A percentile compares a stretch with the other conserved stretches of the same genome.
Conservation (phyloP, 768 basidiomycete species). For the Lactarius hatsudake region DNA sequence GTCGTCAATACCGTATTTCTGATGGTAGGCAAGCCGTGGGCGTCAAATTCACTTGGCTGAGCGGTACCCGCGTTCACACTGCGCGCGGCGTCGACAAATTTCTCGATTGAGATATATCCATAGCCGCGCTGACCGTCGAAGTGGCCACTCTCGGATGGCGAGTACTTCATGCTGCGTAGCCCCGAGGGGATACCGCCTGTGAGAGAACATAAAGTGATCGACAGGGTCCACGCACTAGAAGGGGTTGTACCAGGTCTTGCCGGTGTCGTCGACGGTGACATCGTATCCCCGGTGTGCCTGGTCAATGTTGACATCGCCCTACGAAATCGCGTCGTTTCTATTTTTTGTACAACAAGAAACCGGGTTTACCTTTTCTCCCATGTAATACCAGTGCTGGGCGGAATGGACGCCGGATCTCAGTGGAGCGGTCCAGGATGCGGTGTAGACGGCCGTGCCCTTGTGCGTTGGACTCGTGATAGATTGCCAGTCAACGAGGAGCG, state of each 20-base stretch:
- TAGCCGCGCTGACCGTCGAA: constrained; percentile 95
- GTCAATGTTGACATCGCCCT: constrained; percentile 92
- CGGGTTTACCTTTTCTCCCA: constrained; percentile 74
- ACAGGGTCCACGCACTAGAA: constrained; percentile 65
- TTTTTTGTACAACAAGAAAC: not conserved
- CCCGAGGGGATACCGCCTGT: not conserved
- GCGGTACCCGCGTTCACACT: constrained; percentile 70
- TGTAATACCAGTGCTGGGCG: constrained; percentile 92
- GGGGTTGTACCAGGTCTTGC: constrained; percentile 85
- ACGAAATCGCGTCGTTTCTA: constrained; percentile 15
- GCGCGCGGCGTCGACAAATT: constrained; percentile 82
- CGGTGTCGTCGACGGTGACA: constrained; percentile 79
- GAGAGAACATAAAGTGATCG: not conserved
- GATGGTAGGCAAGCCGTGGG: constrained; percentile 81
- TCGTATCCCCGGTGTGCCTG: constrained; percentile 95
- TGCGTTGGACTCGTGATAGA: constrained; percentile 71
- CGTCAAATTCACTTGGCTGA: constrained; percentile 72
- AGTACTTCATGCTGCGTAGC: constrained; percentile 81
- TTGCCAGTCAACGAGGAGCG: constrained; percentile 92
- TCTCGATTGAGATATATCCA: constrained; percentile 88
- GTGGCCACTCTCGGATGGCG: constrained; percentile 85
- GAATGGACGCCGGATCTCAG: constrained; percentile 86
- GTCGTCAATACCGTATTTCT: constrained; percentile 84
- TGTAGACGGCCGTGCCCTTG: constrained; percentile 86
- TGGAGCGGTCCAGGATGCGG: constrained; percentile 93